Evolutionary conservation across 2,329 filamentous ascomycete species (phyloP).

Genomic region (Zelopaecilomyces penicillatus): DNA sequence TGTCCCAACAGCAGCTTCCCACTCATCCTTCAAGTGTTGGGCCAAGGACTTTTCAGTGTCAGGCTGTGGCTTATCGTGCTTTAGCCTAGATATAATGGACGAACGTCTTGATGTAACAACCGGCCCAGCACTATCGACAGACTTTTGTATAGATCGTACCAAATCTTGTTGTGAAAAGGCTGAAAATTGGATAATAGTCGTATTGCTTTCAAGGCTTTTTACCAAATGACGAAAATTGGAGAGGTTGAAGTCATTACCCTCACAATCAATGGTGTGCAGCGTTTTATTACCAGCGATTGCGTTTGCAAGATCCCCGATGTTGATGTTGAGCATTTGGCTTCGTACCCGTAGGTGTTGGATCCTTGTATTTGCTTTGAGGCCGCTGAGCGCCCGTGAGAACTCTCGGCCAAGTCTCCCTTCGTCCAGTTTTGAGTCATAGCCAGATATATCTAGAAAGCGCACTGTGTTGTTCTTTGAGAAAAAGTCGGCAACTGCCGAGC

Average conservation of each 20-base stretch:
- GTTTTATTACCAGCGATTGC: conserved; percentile 40
- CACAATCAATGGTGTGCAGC: conserved; percentile 45
- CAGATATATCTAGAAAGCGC: conserved; percentile 47
- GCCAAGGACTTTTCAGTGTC: conserved; percentile 23
- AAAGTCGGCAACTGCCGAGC: conserved; percentile 39
- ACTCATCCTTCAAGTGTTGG: conserved; percentile 31
- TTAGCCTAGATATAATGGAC: conserved; percentile 27
- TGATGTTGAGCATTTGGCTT: conserved; percentile 47
- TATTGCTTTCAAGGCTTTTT: conserved; percentile 34
- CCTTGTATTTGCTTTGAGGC: conserved; percentile 35
- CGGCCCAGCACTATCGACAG: conserved; percentile 21
- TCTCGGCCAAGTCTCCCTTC: conserved; percentile 47
- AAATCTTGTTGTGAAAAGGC: conserved; percentile 31
- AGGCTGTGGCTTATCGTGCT: conserved; percentile 21
- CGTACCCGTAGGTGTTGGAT: conserved; percentile 45
- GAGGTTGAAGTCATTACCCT: conserved; percentile 46
- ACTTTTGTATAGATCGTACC: conserved; percentile 24
- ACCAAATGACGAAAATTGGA: conserved; percentile 41
- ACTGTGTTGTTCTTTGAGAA: conserved; percentile 43
- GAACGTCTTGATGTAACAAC: conserved; percentile 20
- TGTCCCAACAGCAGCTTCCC: conserved; percentile 27
- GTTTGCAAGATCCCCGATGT: conserved; percentile 43
- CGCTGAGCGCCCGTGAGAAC: conserved; percentile 41
- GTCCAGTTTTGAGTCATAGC: conserved; percentile 49
- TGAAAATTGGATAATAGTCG: conserved; percentile 36